These are phyloP conservation scores for Clonostachys rhizophaga DNA, from an alignment of 2,329 filamentous ascomycete species.

Conservation along the genomic window DNA sequence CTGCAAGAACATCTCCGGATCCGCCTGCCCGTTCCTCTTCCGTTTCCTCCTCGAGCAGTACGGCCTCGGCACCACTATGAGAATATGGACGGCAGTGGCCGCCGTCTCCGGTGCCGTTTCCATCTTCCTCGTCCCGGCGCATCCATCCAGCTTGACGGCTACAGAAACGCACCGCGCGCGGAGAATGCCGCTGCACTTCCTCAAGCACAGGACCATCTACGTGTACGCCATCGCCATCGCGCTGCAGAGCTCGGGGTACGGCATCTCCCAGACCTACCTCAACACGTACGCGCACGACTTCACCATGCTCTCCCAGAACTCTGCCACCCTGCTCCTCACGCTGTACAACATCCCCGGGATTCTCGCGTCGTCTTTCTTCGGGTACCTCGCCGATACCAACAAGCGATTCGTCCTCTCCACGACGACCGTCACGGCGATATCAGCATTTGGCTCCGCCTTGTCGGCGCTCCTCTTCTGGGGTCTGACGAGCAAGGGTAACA, in stretches of 20 bases:
- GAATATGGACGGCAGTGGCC: slow-evolving; percentile 6
- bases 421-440: slow-evolving; percentile 3
- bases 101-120: slow-evolving; percentile 3
- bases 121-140: slow-evolving; percentile 5
- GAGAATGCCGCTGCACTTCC: slow-evolving; percentile 4
- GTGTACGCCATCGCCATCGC: slow-evolving; percentile 6
- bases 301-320: slow-evolving; percentile 4
- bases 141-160: neutral
- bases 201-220: slow-evolving; percentile 4
- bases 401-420: neutral
- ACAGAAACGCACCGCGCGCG: neutral
- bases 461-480: slow-evolving; percentile 9
- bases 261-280: slow-evolving; percentile 9
- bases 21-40: slow-evolving; percentile 7
- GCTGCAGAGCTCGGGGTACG: slow-evolving; percentile 7
- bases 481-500: slow-evolving; percentile 3
- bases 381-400: slow-evolving; percentile 7
- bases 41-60: slow-evolving; percentile 5
- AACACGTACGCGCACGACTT: slow-evolving; percentile 6
- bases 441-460: slow-evolving; percentile 4
- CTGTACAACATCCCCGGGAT: slow-evolving; percentile 8
- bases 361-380: slow-evolving; percentile 6
- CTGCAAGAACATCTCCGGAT: slow-evolving; percentile 8
- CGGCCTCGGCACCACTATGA: slow-evolving; percentile 6
- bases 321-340: slow-evolving; percentile 6